Evolutionary conservation across 1,284 basidiomycete genomes (phyloP).

Genomic region (Austroboletus sp.): DNA sequence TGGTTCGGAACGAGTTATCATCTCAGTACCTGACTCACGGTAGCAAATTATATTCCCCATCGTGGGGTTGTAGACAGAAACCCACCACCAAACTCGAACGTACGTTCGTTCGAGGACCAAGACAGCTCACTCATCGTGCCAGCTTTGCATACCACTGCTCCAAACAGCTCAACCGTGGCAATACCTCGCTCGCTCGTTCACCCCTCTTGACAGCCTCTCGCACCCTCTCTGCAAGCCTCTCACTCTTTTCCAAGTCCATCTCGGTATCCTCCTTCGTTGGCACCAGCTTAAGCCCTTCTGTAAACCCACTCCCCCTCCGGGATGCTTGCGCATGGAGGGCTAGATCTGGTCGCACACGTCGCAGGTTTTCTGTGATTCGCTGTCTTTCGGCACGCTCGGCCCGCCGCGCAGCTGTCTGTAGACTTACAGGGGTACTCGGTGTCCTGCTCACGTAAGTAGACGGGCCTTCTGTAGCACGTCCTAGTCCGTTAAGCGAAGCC

Average conservation of each 20-base stretch:
- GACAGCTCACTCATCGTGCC: not conserved
- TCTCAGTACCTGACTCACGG: too few relatives aligned
- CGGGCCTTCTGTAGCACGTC: not conserved
- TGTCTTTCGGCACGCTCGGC: constrained; percentile 18
- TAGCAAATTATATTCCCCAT: too few relatives aligned
- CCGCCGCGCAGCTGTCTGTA: constrained; percentile 18
- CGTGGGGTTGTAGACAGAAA: too few relatives aligned
- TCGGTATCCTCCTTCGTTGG: constrained; percentile 9
- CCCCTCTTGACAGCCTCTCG: constrained; percentile 20
- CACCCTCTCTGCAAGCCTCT: constrained; percentile 20
- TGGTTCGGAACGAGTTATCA: too few relatives aligned
- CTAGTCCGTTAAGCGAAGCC: not conserved
- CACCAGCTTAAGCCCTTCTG: not conserved
- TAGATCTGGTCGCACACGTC: constrained; percentile 29
- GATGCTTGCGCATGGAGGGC: constrained; percentile 6
- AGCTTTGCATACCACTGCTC: constrained; percentile 11
- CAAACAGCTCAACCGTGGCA: constrained; percentile 27
- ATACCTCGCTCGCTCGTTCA: constrained; percentile 16
- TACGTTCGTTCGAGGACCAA: too few relatives aligned
- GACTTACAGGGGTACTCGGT: constrained; percentile 1
- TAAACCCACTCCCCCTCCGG: not conserved
- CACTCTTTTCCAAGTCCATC: constrained; percentile 30
- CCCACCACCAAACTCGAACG: too few relatives aligned
- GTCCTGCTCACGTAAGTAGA: not conserved
- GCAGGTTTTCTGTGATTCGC: constrained; percentile 27